Percentiles rank a stretch among this genome's conserved stretches.
Conservation (phyloP, 2,329 filamentous ascomycete species). For the Sporothrix inflata region DNA sequence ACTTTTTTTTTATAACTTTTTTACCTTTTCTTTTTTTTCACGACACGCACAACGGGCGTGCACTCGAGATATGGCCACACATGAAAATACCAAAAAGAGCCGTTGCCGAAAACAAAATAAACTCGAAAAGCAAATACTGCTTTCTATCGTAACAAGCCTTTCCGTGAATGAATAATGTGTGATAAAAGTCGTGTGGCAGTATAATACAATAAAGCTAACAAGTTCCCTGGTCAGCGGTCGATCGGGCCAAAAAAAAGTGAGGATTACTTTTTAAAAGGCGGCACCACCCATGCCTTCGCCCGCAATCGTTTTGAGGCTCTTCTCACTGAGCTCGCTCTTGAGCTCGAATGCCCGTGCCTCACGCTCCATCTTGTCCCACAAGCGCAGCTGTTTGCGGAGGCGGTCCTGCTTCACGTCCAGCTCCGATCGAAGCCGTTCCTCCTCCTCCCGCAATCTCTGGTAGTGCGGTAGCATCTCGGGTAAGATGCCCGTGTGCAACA, state of each 20-base stretch:
- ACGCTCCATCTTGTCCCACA: constrained; percentile 59
- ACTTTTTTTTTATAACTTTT: not conserved
- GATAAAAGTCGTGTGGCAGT: not conserved
- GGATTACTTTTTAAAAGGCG: constrained; percentile 50
- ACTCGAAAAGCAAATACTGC: not conserved
- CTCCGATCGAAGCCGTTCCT: constrained; percentile 60
- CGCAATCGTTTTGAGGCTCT: constrained; percentile 59
- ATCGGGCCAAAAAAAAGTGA: not conserved
- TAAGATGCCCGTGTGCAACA: constrained; percentile 52
- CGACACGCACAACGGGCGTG: constrained; percentile 8
- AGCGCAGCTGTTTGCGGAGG: constrained; percentile 55
- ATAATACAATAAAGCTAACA: not conserved
- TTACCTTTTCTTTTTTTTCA: constrained; percentile 10
- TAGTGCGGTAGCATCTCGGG: constrained; percentile 60
- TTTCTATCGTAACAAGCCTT: not conserved
- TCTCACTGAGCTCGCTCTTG: constrained; percentile 59
- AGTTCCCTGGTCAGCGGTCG: not conserved
- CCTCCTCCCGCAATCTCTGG: constrained; percentile 59
- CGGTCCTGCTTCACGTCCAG: constrained; percentile 58
- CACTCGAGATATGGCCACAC: constrained; percentile 1
- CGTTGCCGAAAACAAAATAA: not conserved
- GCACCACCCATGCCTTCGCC: constrained; percentile 60
- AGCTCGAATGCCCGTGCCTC: constrained; percentile 59
- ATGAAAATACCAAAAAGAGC: constrained; percentile 19
- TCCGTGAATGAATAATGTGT: not conserved